Conservation (phyloP, 108 stramenopile genomes). For the Aurantiochytrium sp. region DNA sequence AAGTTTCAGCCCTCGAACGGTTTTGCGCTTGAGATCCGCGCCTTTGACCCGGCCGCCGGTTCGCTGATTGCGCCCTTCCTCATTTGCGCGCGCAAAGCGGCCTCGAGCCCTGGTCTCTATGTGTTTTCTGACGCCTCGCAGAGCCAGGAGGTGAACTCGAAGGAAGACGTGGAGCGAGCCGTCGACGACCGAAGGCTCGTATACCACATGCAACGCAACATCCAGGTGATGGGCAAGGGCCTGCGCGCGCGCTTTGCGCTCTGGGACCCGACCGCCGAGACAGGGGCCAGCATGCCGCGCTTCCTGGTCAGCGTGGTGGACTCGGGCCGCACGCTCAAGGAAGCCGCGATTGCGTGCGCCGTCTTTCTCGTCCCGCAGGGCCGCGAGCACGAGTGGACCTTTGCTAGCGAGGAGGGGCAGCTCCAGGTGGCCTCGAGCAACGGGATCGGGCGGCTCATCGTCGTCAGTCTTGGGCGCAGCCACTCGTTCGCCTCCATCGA, state of each 20-base stretch:
- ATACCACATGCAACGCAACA: conserved; percentile 5
- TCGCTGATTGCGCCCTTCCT: background rate
- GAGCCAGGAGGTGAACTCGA: background rate
- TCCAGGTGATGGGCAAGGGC: background rate
- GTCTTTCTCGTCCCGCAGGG: conserved; percentile 30
- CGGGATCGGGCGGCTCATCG: background rate
- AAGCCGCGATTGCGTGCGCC: background rate
- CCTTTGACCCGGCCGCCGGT: background rate
- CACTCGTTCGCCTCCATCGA: conserved; percentile 2
- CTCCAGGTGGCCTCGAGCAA: background rate
- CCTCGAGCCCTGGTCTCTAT: background rate
- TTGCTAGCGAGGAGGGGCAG: background rate
- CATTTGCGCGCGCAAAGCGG: background rate
- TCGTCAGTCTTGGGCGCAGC: background rate
- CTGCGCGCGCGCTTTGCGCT: background rate
- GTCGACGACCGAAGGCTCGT: background rate
- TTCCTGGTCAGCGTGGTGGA: background rate
- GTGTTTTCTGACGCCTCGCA: background rate
- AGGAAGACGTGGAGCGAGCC: background rate
- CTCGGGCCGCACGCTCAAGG: background rate
- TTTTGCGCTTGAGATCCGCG: background rate
- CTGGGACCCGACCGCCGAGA: background rate
- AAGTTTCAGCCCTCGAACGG: background rate
- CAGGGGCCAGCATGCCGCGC: background rate
- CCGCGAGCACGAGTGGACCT: conserved; percentile 19